Evolutionary conservation across 768 basidiomycete species (phyloP).

Genomic region (Panaeolus cyanescens): DNA sequence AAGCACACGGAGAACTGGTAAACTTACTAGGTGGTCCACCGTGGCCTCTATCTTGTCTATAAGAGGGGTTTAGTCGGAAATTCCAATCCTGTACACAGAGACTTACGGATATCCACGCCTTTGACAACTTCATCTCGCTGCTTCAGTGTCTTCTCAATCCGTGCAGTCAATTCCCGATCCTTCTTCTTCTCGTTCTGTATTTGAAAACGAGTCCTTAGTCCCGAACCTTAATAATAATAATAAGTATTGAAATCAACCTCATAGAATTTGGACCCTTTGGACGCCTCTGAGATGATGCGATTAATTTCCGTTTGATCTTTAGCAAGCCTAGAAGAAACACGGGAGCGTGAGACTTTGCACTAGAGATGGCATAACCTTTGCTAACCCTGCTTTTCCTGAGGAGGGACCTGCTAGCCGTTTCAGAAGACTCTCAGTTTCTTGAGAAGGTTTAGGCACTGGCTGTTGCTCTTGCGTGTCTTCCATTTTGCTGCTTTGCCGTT

Average conservation of each 20-base stretch:
- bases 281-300: conserved; percentile 85
- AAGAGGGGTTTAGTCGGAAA: conserved; percentile 13
- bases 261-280: conserved; percentile 93
- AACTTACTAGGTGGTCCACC: conserved; percentile 66
- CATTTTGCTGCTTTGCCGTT: background rate
- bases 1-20: background rate
- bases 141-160: conserved; percentile 70
- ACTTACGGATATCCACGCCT: conserved; percentile 59
- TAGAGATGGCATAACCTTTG: background rate
- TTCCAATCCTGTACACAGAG: conserved; percentile 3
- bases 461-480: conserved; percentile 1
- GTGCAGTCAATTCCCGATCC: conserved; percentile 80
- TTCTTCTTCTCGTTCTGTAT: conserved; percentile 89
- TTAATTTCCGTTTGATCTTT: conserved; percentile 86
- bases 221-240: background rate
- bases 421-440: conserved; percentile 69
- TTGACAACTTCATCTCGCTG: conserved; percentile 59
- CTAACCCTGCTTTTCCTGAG: conserved; percentile 86
- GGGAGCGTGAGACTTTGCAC: conserved; percentile 1
- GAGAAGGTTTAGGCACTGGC: conserved; percentile 43
- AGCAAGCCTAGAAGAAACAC: conserved; percentile 51
- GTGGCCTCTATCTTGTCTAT: conserved; percentile 61
- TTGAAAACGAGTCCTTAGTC: background rate
- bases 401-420: conserved; percentile 87
- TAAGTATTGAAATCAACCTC: conserved; percentile 46